Percentiles rank a stretch among this genome's conserved stretches.
Evolutionary conservation across 1,284 basidiomycete species (phyloP).

Genomic region (Leccinum glutinopallens): DNA sequence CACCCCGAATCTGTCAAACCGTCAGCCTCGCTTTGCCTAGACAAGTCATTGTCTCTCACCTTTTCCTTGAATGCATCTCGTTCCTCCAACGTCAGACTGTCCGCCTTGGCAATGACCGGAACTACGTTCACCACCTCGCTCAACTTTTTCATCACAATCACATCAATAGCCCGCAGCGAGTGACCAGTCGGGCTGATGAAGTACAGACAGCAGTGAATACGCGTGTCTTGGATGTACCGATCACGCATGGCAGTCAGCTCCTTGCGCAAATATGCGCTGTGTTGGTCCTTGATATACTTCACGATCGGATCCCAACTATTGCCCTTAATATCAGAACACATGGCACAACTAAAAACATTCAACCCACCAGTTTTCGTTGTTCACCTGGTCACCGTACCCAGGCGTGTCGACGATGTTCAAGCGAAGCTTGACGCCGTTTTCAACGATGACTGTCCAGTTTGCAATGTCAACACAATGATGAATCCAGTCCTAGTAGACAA

Average conservation of each 20-base stretch:
- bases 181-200: slow-evolving; percentile 99
- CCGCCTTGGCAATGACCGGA: slow-evolving; percentile 98
- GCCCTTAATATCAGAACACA: slow-evolving; percentile 10
- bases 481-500: slow-evolving; percentile 14
- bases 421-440: slow-evolving; percentile 93
- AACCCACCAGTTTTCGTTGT: slow-evolving; percentile 95
- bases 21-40: slow-evolving; percentile 8
- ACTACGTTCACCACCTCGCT: slow-evolving; percentile 99
- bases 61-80: slow-evolving; percentile 91
- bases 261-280: slow-evolving; percentile 98
- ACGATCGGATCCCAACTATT: slow-evolving; percentile 96
- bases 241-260: slow-evolving; percentile 99
- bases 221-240: slow-evolving; percentile 96
- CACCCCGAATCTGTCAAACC: slow-evolving; percentile 78
- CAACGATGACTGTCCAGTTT: slow-evolving; percentile 76
- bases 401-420: slow-evolving; percentile 99
- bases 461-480: slow-evolving; percentile 10
- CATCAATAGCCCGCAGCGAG: slow-evolving; percentile 90
- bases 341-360: slow-evolving; percentile 6
- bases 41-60: slow-evolving; percentile 41
- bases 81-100: slow-evolving; percentile 93
- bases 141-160: slow-evolving; percentile 98
- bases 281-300: slow-evolving; percentile 99
- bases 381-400: slow-evolving; percentile 97
- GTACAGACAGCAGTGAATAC: slow-evolving; percentile 98